Base-by-base conservation (phyloP, 2,329 filamentous ascomycete genomes). In the Apiospora malaysiana region DNA sequence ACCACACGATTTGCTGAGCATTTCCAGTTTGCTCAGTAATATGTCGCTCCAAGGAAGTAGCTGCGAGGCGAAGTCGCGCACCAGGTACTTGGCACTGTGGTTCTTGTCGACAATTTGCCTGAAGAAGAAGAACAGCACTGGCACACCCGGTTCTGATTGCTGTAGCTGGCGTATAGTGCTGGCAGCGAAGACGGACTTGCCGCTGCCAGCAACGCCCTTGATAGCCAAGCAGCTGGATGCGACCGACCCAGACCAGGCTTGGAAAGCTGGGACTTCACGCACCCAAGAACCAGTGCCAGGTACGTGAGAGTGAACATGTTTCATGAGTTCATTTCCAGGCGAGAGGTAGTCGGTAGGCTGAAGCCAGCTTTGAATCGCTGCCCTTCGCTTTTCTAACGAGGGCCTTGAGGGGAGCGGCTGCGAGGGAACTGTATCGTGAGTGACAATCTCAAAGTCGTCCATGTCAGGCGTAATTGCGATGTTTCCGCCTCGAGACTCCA, bases 51-150 rank as follows among this genome's bases (percentile, higher is more conserved):
- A 79, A 0, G 68, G 43, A 2, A 82, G 69, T 1, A 80, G 18
- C 69, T 83, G 81, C 37, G 73, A 76, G 6, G 81, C 73, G 78
- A 78, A 83, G 70, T 83, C 81, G 9, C 78, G 76, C 14, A 83
- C 66, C 2, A 81, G 68, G 6, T 77, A 74, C 4, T 69, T 66
- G 0, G 81, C 78, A 1, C 74, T 70, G 56, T 80, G 78, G 49
- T 83, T 83, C 0, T 78, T 78, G 25, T 79, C 76, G 63, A 83
- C 78, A 43, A 81, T 83, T 69, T 82, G 79, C 1, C 82, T 78
- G 63, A 82, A 83, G 74, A 83, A 83, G 72, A 83, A 83, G 72
- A 78, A 81, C 0, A 83, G 74, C 0, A 83, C 78, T 0, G 80
- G 79, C 10, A 49, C 40, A 23, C 59, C 75, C 4, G 70, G 68